A percentile compares a stretch with the other conserved stretches of the same genome.
These are phyloP conservation scores for Quercus mongolica DNA, from an alignment of 306 rosid genomes.

Conservation along the genomic window DNA sequence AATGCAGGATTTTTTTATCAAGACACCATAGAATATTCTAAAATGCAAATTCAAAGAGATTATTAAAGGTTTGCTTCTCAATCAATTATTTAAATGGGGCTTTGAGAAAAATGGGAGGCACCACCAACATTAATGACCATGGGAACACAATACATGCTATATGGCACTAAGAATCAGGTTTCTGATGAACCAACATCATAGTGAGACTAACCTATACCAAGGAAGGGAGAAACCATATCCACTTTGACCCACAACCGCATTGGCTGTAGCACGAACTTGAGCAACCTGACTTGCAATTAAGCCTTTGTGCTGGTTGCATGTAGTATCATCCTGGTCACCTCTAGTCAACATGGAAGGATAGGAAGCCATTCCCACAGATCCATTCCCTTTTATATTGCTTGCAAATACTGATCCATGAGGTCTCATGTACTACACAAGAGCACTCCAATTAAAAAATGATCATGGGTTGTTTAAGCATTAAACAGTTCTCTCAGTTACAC, in stretches of 20 bases:
- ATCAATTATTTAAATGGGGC: no score
- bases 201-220: slow-evolving; percentile 56
- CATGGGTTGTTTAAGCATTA: neutral
- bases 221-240: slow-evolving; percentile 57
- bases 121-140: no score
- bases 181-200: neutral
- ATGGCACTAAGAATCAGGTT: neutral
- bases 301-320: slow-evolving; percentile 19
- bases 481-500: slow-evolving; percentile 1
- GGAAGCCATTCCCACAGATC: slow-evolving; percentile 23
- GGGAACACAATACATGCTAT: neutral
- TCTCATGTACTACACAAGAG: slow-evolving; percentile 43
- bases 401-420: slow-evolving; percentile 26
- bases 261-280: slow-evolving; percentile 11
- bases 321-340: slow-evolving; percentile 24
- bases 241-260: slow-evolving; percentile 16
- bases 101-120: no score
- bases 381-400: slow-evolving; percentile 31
- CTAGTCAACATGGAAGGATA: slow-evolving; percentile 26
- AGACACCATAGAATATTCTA: neutral
- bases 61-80: neutral
- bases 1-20: neutral
- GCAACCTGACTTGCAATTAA: slow-evolving; percentile 23
- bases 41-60: neutral
- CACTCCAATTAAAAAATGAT: slow-evolving; percentile 17